Percentiles rank a stretch among this genome's conserved stretches.
phyloP scores from a whole-genome alignment of 2,329 filamentous ascomycete genomes.

The Cyclaneusma minus region DNA sequence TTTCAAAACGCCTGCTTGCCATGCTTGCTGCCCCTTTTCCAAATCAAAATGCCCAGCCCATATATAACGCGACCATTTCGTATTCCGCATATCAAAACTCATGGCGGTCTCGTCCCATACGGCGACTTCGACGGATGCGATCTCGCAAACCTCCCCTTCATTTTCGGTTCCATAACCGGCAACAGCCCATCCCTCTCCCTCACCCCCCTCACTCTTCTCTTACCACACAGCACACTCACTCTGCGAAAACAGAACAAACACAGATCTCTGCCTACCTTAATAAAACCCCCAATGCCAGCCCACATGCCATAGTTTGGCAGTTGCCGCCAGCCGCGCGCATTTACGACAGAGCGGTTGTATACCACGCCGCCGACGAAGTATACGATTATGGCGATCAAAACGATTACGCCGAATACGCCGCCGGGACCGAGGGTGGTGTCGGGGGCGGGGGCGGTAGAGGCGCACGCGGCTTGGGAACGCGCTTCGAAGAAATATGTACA shows the following conservation, averaged over 20 bases:
- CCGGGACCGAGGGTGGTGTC: conserved; percentile 55
- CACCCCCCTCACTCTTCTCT: neutral
- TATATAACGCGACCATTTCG: neutral
- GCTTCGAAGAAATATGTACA: conserved; percentile 96
- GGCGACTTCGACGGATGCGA: conserved; percentile 12
- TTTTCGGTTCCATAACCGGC: conserved; percentile 14
- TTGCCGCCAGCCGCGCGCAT: conserved; percentile 90
- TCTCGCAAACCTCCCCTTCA: conserved; percentile 13
- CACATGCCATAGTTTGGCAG: conserved; percentile 89
- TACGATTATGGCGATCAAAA: conserved; percentile 59
- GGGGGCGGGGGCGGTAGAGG: conserved; percentile 50
- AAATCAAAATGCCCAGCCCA: no score
- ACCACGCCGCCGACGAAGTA: conserved; percentile 88
- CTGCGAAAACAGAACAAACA: conserved; percentile 23
- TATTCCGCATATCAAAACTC: neutral
- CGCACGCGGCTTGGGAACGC: conserved; percentile 70
- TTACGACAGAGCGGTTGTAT: conserved; percentile 87
- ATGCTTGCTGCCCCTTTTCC: no score
- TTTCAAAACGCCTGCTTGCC: no score
- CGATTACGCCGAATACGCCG: conserved; percentile 79
- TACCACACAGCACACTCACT: no score
- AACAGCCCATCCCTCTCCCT: conserved; percentile 15
- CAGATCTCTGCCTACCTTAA: conserved; percentile 74
- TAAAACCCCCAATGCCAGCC: conserved; percentile 72
- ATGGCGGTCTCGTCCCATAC: conserved; percentile 5